Base-by-base conservation (phyloP, 257 asterid genomes). In the Solanum phureja region DNA sequence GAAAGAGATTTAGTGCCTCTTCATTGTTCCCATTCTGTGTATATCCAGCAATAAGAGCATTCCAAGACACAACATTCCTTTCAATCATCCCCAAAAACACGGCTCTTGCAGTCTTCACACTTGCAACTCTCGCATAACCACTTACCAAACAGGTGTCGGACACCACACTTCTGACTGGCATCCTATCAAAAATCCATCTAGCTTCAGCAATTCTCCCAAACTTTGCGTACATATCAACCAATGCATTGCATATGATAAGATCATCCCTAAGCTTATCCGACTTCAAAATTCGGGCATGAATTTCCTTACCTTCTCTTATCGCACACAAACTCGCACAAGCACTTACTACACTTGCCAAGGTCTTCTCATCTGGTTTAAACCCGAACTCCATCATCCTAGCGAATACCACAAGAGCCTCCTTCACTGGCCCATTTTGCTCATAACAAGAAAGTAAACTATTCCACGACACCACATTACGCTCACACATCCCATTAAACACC, bases 11-110 rank as follows among this genome's bases (percentile, higher is more conserved):
- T 33, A 86, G 2, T 72, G 88, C 88, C 29, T 86, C 88, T 66
- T 86, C 88, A n/a, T 73, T 86, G 42, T 86, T 68, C 58, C 88
- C 88, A 4, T 86, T 86, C 49, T 86, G 88, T 58, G 84, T 86
- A 34, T 86, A 86, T 73, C 88, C 84, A 73, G 88, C 88, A 23
- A 86, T 86, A 73, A 86, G 88, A 60, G 88, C 74, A 73, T 86
- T 86, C 88, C 88, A 86, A 34, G 88, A 73, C 74, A 73, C 88
- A 60, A 86, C 84, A 86, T 86, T 86, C 84, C 83, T 86, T 86
- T 86, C 88, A 58, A 52, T 73, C 88, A 86, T 86, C 73, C 84
- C 88, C 68, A 6, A 11, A 73, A 86, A 86, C 88, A 86, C 37
- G 3, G 84, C 19, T 86, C 84, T 86, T 31, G 84, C 84, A 31